phyloP scores from a whole-genome alignment of 2,329 filamentous ascomycete genomes.

The Penicillium sp. region DNA sequence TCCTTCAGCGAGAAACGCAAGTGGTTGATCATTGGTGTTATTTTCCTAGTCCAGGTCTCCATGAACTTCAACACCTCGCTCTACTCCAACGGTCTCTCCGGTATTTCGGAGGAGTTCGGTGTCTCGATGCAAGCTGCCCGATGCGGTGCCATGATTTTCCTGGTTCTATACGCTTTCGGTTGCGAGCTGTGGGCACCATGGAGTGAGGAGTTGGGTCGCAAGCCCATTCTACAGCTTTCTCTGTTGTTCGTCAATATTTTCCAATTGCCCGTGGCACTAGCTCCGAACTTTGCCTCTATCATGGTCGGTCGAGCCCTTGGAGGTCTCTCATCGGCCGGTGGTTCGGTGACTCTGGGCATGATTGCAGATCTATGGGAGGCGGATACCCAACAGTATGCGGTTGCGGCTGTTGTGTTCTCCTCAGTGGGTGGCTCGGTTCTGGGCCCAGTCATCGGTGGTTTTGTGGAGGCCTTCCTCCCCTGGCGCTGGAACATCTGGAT shows the following conservation, averaged over 20 bases:
- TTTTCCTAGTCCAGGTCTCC: constrained; percentile 71
- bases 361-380: constrained; percentile 73
- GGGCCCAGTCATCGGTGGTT: constrained; percentile 76
- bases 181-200: constrained; percentile 88
- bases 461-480: constrained; percentile 64
- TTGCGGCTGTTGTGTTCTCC: constrained; percentile 75
- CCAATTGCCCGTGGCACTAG: constrained; percentile 70
- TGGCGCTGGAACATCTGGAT: constrained; percentile 87
- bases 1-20: constrained; percentile 63
- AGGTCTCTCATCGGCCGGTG: constrained; percentile 69
- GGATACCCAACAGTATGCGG: constrained; percentile 71
- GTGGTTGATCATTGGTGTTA: constrained; percentile 71
- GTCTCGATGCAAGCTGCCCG: constrained; percentile 70
- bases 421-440: constrained; percentile 76
- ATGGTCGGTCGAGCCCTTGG: constrained; percentile 70
- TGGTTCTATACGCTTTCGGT: constrained; percentile 79
- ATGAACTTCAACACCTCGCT: constrained; percentile 79
- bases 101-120: constrained; percentile 66
- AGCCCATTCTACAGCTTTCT: constrained; percentile 71
- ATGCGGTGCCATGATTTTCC: constrained; percentile 73
- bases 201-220: constrained; percentile 79
- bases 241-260: constrained; percentile 76
- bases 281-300: constrained; percentile 70
- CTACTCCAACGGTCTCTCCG: constrained; percentile 67
- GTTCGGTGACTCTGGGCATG: constrained; percentile 73